Evolutionary conservation across 257 asterid genomes (phyloP).

Genomic region (Capsicum rhomboideum): DNA sequence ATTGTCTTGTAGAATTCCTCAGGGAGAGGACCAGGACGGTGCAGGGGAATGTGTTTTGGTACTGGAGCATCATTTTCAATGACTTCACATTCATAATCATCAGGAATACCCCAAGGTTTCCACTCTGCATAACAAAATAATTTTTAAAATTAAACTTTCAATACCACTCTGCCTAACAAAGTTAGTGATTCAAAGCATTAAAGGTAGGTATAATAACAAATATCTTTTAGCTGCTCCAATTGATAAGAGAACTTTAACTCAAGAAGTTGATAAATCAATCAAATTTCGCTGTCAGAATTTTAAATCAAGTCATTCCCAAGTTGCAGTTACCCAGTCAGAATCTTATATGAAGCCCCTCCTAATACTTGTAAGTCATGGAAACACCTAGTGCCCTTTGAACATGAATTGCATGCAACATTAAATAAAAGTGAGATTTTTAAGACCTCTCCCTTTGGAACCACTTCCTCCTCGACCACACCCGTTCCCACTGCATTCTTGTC

Average conservation of each 20-base stretch:
- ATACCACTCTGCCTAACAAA: neutral
- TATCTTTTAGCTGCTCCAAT: neutral
- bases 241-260: neutral
- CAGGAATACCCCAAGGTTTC: conserved; percentile 91
- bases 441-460: neutral
- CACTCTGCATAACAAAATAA: conserved; percentile 40
- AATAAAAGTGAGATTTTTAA: neutral
- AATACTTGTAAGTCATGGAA: neutral
- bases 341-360: neutral
- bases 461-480: neutral
- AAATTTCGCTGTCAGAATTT: neutral
- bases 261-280: neutral
- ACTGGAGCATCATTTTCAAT: conserved; percentile 95
- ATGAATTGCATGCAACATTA: neutral
- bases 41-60: conserved; percentile 87
- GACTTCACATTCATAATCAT: conserved; percentile 89
- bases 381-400: neutral
- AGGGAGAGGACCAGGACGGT: conserved; percentile 97
- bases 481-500: neutral
- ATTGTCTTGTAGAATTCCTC: conserved; percentile 78
- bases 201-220: neutral
- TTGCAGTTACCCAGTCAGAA: neutral
- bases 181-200: neutral
- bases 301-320: neutral
- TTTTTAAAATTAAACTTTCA: neutral